Evolutionary conservation across 2,329 filamentous ascomycete species (phyloP).

Genomic region (Cladosporium halotolerans): DNA sequence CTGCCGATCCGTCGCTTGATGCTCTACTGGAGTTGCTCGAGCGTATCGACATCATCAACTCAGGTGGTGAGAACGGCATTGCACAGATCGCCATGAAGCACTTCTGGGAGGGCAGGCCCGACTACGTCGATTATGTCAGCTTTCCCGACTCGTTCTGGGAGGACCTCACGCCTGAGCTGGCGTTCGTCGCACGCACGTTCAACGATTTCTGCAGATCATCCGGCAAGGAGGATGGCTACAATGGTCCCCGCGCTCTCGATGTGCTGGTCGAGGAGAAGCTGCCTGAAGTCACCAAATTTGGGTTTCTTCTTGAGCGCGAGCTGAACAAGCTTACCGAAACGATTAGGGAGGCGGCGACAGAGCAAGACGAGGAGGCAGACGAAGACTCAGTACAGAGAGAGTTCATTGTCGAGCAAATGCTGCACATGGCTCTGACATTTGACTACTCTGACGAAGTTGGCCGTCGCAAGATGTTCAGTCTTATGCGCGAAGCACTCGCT

Average conservation of each 20-base stretch:
- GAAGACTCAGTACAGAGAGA: slow-evolving; percentile 85
- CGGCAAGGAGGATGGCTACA: slow-evolving; percentile 35
- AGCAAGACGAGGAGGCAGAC: slow-evolving; percentile 59
- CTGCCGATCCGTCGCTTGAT: slow-evolving; percentile 65
- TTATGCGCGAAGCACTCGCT: slow-evolving; percentile 78
- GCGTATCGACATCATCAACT: slow-evolving; percentile 87
- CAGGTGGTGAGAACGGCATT: slow-evolving; percentile 81
- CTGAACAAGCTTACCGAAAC: slow-evolving; percentile 62
- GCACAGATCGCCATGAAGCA: slow-evolving; percentile 90
- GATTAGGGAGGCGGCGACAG: slow-evolving; percentile 50
- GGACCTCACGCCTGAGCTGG: slow-evolving; percentile 73
- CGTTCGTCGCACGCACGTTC: slow-evolving; percentile 86
- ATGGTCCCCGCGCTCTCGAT: slow-evolving; percentile 64
- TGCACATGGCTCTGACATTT: slow-evolving; percentile 83
- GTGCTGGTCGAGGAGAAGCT: slow-evolving; percentile 86
- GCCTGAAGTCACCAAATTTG: slow-evolving; percentile 86
- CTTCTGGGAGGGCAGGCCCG: slow-evolving; percentile 89
- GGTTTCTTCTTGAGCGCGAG: slow-evolving; percentile 78
- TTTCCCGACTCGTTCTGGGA: slow-evolving; percentile 72
- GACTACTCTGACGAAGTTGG: slow-evolving; percentile 98
- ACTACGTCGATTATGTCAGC: slow-evolving; percentile 65
- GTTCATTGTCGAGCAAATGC: slow-evolving; percentile 90
- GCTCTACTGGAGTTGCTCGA: slow-evolving; percentile 85
- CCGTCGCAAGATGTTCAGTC: slow-evolving; percentile 87
- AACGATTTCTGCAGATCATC: slow-evolving; percentile 84